A percentile compares a stretch with the other conserved stretches of the same genome.
phyloP scores from a whole-genome alignment of 164 flowering plant species.

The Cinnamomum micranthum region DNA sequence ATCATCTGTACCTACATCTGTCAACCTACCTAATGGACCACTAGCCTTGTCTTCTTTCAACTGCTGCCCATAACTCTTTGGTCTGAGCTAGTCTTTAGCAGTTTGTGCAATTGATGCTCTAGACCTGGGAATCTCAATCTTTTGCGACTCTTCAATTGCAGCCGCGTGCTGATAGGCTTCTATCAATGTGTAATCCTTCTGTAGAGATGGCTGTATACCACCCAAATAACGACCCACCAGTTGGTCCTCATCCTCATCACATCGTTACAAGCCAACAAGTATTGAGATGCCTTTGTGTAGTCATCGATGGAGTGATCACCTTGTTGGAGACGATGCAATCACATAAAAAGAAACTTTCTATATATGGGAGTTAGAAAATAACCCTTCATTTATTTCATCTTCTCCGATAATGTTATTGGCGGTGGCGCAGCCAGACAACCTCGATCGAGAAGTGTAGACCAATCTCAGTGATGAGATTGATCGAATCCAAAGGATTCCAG shows the following conservation, averaged over 20 bases:
- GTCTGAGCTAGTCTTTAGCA: too few relatives aligned
- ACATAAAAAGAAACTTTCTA: background rate
- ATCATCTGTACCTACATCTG: background rate
- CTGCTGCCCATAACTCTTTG: too few relatives aligned
- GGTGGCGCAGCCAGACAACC: too few relatives aligned
- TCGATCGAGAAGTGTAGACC: too few relatives aligned
- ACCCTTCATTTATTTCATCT: too few relatives aligned
- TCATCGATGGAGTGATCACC: background rate
- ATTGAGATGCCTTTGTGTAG: background rate
- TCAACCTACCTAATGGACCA: background rate
- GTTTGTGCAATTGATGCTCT: too few relatives aligned
- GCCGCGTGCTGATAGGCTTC: background rate
- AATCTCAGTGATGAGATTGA: too few relatives aligned
- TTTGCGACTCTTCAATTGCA: background rate
- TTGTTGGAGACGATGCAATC: background rate
- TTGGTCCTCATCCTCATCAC: background rate
- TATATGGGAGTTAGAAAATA: background rate
- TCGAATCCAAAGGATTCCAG: too few relatives aligned
- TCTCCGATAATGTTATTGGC: background rate
- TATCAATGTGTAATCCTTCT: background rate
- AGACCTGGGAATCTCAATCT: too few relatives aligned
- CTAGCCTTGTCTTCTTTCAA: too few relatives aligned
- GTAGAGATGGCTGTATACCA: background rate
- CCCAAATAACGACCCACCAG: background rate
- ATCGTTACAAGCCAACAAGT: background rate